phyloP scores from a whole-genome alignment of 345 rosid genomes.

The Anastatica hierochuntica region DNA sequence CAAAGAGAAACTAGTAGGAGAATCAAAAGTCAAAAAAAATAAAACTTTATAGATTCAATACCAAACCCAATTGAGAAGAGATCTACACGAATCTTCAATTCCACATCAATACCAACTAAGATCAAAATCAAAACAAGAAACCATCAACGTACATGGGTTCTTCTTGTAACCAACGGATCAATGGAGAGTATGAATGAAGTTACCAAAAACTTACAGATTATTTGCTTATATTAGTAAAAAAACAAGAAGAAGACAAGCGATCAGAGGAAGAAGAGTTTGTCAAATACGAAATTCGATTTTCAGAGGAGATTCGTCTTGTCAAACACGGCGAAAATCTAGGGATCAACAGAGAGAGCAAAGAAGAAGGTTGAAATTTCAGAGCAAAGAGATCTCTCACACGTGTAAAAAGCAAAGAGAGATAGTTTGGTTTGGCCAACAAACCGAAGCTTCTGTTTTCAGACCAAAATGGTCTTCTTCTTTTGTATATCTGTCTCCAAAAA shows the following conservation, averaged over 20 bases:
- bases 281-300: not conserved
- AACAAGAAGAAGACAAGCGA: not conserved
- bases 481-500: constrained; percentile 3
- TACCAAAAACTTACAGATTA: constrained; percentile 7
- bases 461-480: constrained; percentile 16
- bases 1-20: not conserved
- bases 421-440: constrained; percentile 27
- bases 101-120: not conserved
- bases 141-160: too few relatives aligned
- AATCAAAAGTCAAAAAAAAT: not conserved
- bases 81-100: constrained; percentile 10
- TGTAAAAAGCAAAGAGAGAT: constrained; percentile 12
- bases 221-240: not conserved
- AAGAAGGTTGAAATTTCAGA: constrained; percentile 25
- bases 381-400: constrained; percentile 24
- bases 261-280: constrained; percentile 3
- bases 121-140: constrained; percentile 12
- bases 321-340: constrained; percentile 15
- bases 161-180: not conserved
- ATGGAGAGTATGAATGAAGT: not conserved
- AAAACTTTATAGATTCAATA: constrained; percentile 6
- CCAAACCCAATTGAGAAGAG: constrained; percentile 15
- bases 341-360: too few relatives aligned
- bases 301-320: constrained; percentile 1
- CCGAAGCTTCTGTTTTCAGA: constrained; percentile 29